Percentiles rank a stretch among this genome's conserved stretches.
phyloP scores from a whole-genome alignment of 805 yeast species.

The Candida sanyiensis region DNA sequence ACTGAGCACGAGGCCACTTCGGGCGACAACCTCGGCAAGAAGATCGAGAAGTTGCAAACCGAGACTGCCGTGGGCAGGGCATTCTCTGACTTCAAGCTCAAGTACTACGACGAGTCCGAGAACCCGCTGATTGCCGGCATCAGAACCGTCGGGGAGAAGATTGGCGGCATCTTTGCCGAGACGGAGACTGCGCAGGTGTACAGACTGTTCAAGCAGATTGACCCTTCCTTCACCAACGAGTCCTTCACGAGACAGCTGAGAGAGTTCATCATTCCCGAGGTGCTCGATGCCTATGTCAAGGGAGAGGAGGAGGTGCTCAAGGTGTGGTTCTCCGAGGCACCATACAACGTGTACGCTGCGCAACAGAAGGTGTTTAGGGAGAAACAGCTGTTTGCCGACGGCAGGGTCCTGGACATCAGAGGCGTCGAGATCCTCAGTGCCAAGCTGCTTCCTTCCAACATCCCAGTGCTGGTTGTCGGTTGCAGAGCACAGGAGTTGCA shows the following conservation, averaged over 20 bases:
- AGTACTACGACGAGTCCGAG: constrained; percentile 85
- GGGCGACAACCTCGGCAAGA: constrained; percentile 61
- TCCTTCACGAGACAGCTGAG: constrained; percentile 78
- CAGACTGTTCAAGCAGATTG: constrained; percentile 79
- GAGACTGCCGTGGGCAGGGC: constrained; percentile 66
- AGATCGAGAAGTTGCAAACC: constrained; percentile 60
- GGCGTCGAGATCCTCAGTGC: constrained; percentile 90
- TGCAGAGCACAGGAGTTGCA: constrained; percentile 97
- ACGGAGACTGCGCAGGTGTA: constrained; percentile 94
- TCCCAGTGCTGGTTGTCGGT: constrained; percentile 88
- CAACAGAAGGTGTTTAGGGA: constrained; percentile 88
- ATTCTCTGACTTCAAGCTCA: constrained; percentile 53
- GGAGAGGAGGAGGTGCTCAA: constrained; percentile 83
- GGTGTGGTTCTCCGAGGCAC: constrained; percentile 94
- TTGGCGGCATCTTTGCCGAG: constrained; percentile 80
- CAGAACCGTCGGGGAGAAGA: constrained; percentile 72
- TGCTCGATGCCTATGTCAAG: constrained; percentile 88
- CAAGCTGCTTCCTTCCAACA: constrained; percentile 80
- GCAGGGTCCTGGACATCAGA: constrained; percentile 87
- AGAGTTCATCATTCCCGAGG: constrained; percentile 90
- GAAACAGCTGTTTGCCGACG: constrained; percentile 87
- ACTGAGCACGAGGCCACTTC: constrained; percentile 75
- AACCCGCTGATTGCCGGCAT: constrained; percentile 80
- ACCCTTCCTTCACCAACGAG: constrained; percentile 79
- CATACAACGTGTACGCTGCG: constrained; percentile 89